These are phyloP conservation scores for Naegleria lovaniensis DNA, from an alignment of 208 protist species.

Conservation along the genomic window DNA sequence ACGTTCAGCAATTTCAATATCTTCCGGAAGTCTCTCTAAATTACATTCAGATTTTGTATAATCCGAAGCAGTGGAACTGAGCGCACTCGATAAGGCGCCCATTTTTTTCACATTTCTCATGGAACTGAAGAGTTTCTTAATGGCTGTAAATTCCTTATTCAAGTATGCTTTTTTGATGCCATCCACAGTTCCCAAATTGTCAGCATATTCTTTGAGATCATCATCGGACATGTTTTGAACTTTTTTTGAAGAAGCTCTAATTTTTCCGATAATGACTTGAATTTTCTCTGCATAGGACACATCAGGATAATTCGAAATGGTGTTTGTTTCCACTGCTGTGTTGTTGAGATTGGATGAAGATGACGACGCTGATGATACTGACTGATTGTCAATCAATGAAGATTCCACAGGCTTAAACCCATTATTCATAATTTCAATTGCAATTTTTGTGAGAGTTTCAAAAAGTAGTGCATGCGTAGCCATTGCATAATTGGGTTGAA, in stretches of 20 bases:
- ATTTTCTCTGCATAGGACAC: not conserved
- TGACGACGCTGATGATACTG: too few relatives aligned
- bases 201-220: not conserved
- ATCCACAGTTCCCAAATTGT: not conserved
- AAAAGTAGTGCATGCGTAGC: not conserved
- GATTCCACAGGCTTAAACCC: not conserved
- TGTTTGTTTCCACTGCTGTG: not conserved
- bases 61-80: not conserved
- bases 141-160: not conserved
- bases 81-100: not conserved
- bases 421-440: not conserved
- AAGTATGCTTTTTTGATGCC: conserved; percentile 1
- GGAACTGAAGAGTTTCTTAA: not conserved
- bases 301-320: not conserved
- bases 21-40: not conserved
- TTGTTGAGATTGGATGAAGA: too few relatives aligned
- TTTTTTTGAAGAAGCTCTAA: not conserved
- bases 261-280: not conserved
- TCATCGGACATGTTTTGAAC: not conserved
- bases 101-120: not conserved
- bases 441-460: not conserved
- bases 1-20: not conserved
- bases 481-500: not conserved
- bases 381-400: not conserved
- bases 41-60: not conserved